Conservation (phyloP, 148 eudicot genomes). For the Rhododendron henanense region DNA sequence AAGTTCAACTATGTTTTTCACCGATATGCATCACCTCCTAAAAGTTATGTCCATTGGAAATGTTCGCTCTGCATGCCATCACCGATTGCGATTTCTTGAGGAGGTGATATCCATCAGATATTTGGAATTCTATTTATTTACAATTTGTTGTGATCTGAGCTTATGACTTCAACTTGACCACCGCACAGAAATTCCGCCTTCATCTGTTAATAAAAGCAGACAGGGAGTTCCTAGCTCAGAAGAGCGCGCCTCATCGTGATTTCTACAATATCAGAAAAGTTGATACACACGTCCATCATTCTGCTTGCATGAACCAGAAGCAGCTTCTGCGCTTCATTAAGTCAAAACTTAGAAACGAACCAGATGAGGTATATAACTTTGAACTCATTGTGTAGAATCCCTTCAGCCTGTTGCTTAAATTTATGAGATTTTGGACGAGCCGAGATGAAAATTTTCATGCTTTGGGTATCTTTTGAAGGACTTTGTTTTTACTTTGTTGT, state of each 20-base stretch:
- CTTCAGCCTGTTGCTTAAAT: constrained; percentile 5
- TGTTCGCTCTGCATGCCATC: constrained; percentile 66
- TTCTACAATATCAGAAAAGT: constrained; percentile 82
- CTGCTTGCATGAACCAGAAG: constrained; percentile 91
- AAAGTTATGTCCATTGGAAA: constrained; percentile 60
- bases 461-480: not conserved
- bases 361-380: constrained; percentile 58
- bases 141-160: constrained; percentile 22
- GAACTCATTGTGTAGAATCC: not conserved
- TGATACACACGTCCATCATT: constrained; percentile 85
- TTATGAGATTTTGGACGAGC: not conserved
- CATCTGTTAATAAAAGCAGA: constrained; percentile 84
- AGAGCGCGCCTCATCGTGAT: constrained; percentile 83
- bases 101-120: constrained; percentile 39
- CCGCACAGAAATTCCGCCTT: constrained; percentile 79
- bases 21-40: constrained; percentile 64
- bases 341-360: constrained; percentile 69
- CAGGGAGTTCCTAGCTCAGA: constrained; percentile 73
- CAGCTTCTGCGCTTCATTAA: constrained; percentile 82
- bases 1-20: constrained; percentile 67
- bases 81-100: constrained; percentile 66
- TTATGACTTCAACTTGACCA: constrained; percentile 29
- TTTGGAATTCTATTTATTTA: not conserved
- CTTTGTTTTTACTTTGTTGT: not conserved
- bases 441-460: not conserved